Evolutionary conservation across 2,329 filamentous ascomycete species (phyloP), one percentile per base, ranked within the genome.

Genomic region (Paecilomyces dactylethromorphus): DNA sequence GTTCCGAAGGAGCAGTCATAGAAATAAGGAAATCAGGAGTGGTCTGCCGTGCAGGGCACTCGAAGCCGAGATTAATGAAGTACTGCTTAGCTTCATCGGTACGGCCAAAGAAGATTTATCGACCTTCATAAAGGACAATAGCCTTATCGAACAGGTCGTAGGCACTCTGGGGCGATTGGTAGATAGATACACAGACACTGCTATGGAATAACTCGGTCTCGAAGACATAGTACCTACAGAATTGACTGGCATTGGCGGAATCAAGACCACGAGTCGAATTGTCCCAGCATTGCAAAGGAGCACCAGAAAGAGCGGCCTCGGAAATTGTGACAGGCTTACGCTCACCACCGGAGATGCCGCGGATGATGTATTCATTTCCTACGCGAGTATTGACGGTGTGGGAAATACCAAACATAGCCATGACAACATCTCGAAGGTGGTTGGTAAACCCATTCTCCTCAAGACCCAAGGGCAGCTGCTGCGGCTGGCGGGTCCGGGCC

Each of bases 31-130:
- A 91, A 72, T 91, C 87, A 8, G 83, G 86, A 0, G 84, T 87
- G 0, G 87, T 90, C 68, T 90, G 87, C 11, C 88, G 82, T 2
- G 82, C 75, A 0, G 87, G 87, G 65, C 88, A 91, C 12, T 82
- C 72, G 78, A 86, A 92, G 32, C 89, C 89, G 73, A 88, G 83
- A 10, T 79, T 76, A 66, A 88, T 84, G 64, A 92, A 92, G 73
- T 85, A 92, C 0, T 69, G 70, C 66, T 82, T 87, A 0, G 89
- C 89, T 2, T 81, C 74, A 5, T 68, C 69, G 0, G 85, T 84
- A 0, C 81, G 82, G 0, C 90, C 90, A 64, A 88, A 92, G 76
- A 86, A 93, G 66, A 93, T 92, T 68, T 92, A 84, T 1, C 87
- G 81, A 1, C 89, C 89, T 65, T 91, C 87, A 68, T 92, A 91